A percentile compares a stretch with the other conserved stretches of the same genome.
Evolutionary conservation across 805 yeast genomes (phyloP).

Genomic region (Yamadazyma laniorum): DNA sequence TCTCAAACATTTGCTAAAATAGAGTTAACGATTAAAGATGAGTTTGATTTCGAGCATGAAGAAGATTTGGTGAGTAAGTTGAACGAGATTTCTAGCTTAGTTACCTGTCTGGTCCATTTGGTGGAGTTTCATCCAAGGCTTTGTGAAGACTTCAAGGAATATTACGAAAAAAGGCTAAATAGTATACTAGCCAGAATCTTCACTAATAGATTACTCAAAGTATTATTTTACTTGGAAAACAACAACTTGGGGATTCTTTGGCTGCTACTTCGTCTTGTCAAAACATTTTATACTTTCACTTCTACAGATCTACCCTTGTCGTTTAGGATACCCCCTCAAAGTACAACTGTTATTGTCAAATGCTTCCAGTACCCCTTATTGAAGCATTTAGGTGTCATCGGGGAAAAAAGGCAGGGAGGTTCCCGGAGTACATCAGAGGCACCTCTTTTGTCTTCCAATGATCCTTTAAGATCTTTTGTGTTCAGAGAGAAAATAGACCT

Average conservation of each 20-base stretch:
- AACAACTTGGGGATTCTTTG: slow-evolving; percentile 11
- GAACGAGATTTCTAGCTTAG: slow-evolving; percentile 9
- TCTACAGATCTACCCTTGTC: background rate
- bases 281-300: background rate
- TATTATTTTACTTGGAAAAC: slow-evolving; percentile 6
- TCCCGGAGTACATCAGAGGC: too few species aligned
- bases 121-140: slow-evolving; percentile 8
- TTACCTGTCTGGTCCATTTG: slow-evolving; percentile 12
- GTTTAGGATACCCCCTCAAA: background rate
- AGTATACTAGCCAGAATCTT: slow-evolving; percentile 6
- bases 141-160: slow-evolving; percentile 10
- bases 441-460: too few species aligned
- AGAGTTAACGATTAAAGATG: slow-evolving; percentile 13
- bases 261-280: slow-evolving; percentile 9
- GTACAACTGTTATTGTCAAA: slow-evolving; percentile 1
- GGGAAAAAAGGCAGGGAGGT: too few species aligned
- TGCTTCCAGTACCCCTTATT: slow-evolving; percentile 12
- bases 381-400: slow-evolving; percentile 11
- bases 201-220: slow-evolving; percentile 2
- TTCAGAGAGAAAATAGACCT: slow-evolving; percentile 8
- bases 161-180: slow-evolving; percentile 2
- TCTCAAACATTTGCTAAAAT: slow-evolving; percentile 19
- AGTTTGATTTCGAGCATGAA: slow-evolving; percentile 5
- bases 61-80: background rate
- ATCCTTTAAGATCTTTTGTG: slow-evolving; percentile 2